These are phyloP conservation scores for Austroboletus novae-zelandiae DNA, from an alignment of 1,284 basidiomycete species.

Conservation along the genomic window DNA sequence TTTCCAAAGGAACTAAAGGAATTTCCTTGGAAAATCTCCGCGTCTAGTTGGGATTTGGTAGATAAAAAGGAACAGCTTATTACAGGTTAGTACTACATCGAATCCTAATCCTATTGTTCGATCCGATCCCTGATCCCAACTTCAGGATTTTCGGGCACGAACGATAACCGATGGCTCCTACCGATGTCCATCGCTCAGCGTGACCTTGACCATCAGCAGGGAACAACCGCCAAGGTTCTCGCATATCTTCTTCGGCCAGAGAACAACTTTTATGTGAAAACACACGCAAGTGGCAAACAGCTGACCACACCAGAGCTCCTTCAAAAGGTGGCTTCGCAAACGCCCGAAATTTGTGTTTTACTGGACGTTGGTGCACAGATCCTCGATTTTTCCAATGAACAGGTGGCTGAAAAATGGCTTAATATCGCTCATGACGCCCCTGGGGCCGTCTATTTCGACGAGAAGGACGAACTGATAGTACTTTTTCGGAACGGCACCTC, in stretches of 20 bases:
- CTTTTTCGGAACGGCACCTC: not conserved
- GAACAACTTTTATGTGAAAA: not conserved
- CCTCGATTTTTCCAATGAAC: not conserved
- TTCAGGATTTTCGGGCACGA: conserved; percentile 11
- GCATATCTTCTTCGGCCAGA: conserved; percentile 36
- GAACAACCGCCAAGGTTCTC: conserved; percentile 39
- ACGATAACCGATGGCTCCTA: conserved; percentile 1
- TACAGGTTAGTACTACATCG: conserved; percentile 3
- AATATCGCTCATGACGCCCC: not conserved
- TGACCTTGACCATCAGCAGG: conserved; percentile 13
- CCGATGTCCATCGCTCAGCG: conserved; percentile 12
- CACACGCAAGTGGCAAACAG: not conserved
- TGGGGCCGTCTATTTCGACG: not conserved
- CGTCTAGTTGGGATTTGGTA: conserved; percentile 51
- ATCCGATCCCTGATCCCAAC: not conserved
- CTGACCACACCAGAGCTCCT: not conserved
- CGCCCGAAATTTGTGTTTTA: not conserved
- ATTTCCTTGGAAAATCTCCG: conserved; percentile 43
- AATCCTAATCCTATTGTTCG: too few species aligned
- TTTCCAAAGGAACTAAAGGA: conserved; percentile 37
- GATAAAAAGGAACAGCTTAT: conserved; percentile 12
- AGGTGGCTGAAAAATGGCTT: not conserved
- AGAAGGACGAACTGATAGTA: not conserved
- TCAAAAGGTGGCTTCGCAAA: not conserved
- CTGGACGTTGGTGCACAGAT: not conserved